Percentiles rank a stretch among this genome's conserved stretches.
Evolutionary conservation across 2,329 filamentous ascomycete genomes (phyloP).

Genomic region (Colletotrichum camelliae): DNA sequence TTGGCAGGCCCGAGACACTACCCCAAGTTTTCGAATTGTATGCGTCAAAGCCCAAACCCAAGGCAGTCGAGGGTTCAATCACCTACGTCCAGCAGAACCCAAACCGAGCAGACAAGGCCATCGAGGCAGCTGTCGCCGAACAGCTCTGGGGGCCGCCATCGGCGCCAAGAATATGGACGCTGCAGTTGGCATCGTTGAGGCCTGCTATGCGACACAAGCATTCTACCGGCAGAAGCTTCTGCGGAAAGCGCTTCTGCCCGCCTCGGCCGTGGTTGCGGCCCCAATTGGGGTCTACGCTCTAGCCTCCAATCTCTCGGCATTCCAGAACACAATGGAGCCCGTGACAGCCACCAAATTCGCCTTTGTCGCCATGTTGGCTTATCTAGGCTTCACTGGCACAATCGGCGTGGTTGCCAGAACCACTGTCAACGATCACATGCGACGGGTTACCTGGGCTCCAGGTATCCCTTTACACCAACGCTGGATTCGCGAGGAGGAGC

Average conservation of each 20-base stretch:
- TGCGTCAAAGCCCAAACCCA: slow-evolving; percentile 79
- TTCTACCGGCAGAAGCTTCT: slow-evolving; percentile 73
- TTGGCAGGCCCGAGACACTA: slow-evolving; percentile 77
- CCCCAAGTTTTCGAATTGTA: slow-evolving; percentile 83
- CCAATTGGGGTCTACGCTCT: slow-evolving; percentile 74
- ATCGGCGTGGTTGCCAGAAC: slow-evolving; percentile 85
- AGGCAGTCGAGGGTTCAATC: slow-evolving; percentile 62
- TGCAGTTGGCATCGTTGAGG: slow-evolving; percentile 77
- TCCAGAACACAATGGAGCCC: slow-evolving; percentile 80
- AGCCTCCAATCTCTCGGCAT: slow-evolving; percentile 68
- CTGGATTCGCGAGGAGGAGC: slow-evolving; percentile 90
- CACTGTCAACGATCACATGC: slow-evolving; percentile 94
- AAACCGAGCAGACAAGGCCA: slow-evolving; percentile 71
- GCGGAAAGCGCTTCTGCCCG: slow-evolving; percentile 66
- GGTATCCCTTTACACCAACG: slow-evolving; percentile 81
- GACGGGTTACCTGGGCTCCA: slow-evolving; percentile 86
- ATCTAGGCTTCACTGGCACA: slow-evolving; percentile 79
- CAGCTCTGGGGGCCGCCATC: slow-evolving; percentile 81
- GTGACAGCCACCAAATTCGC: slow-evolving; percentile 77
- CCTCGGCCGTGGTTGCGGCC: slow-evolving; percentile 57
- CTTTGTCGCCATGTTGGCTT: slow-evolving; percentile 82
- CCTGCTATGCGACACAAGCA: slow-evolving; percentile 69
- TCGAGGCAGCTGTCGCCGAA: slow-evolving; percentile 74
- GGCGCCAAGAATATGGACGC: slow-evolving; percentile 78
- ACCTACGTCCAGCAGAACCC: slow-evolving; percentile 69